Conservation (phyloP, 805 yeast genomes). For the Candida fluviatilis region DNA sequence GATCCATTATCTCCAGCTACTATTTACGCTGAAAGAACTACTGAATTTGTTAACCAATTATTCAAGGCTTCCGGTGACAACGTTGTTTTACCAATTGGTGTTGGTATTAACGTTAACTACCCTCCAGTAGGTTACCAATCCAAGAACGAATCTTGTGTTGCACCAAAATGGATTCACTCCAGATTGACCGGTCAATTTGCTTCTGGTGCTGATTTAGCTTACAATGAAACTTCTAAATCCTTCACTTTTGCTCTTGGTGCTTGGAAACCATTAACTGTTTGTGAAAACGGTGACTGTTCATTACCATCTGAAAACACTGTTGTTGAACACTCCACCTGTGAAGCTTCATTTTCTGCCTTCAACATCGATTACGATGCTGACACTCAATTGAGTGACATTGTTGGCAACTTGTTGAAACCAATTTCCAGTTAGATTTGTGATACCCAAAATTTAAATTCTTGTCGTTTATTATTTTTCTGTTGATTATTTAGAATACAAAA, state of each 20-base stretch:
- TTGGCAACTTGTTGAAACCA: constrained; percentile 11
- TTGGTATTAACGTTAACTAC: constrained; percentile 47
- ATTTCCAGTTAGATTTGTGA: background rate
- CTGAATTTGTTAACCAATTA: constrained; percentile 34
- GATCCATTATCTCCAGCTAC: constrained; percentile 40
- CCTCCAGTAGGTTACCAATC: constrained; percentile 39
- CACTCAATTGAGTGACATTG: constrained; percentile 13
- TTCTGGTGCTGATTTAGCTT: constrained; percentile 25
- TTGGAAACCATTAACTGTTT: constrained; percentile 18
- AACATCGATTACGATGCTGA: constrained; percentile 45
- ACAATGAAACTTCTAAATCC: constrained; percentile 38
- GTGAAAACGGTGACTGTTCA: constrained; percentile 40
- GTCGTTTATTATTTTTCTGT: background rate
- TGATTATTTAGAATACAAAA: background rate
- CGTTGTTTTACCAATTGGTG: constrained; percentile 38
- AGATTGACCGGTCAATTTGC: constrained; percentile 44
- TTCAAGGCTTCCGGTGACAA: constrained; percentile 36
- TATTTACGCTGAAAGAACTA: constrained; percentile 40
- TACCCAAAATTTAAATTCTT: background rate
- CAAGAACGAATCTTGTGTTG: constrained; percentile 35
- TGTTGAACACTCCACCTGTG: constrained; percentile 31
- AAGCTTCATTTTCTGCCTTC: constrained; percentile 43
- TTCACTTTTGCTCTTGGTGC: constrained; percentile 12
- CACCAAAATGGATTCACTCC: constrained; percentile 41
- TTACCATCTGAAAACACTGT: constrained; percentile 41